Base-by-base conservation (phyloP, 1,284 basidiomycete genomes). In the Sporisorium iseilematis-ciliati region DNA sequence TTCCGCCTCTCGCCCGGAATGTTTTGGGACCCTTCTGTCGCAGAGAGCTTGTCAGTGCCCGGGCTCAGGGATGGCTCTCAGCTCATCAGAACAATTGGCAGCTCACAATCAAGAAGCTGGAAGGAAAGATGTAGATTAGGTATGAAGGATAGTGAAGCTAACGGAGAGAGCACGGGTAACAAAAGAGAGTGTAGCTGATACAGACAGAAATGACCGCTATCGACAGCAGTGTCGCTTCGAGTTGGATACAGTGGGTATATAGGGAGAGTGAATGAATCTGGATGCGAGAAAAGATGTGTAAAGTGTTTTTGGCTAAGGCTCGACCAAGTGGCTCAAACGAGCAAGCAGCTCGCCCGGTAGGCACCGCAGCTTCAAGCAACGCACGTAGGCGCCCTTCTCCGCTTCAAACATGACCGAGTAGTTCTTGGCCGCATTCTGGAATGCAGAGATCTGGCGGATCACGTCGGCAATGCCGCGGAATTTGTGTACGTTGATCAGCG, bases 401-500 rank as follows among this genome's bases (percentile, higher is more conserved):
- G 80, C 81, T 41, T 77, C 72, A 20, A 78, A 82, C 57, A 69
- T 61, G 42, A 51, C 55, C 25, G 58, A 21, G 63, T 80, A 83
- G 12, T 63, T 56, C 54, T 59, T 61, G 51, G 77, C 68, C 8
- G 75, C 65, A 14, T 57, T 60, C 57, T 83, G 81, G 65, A 83
- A 83, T 7, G 75, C 78, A 5, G 74, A 55, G 42, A 82, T 61
- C n/a, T 79, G 78, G 43, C 78, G 77, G 31, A 83, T 71, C 31
- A 71, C 77, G 21, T 71, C 52, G 7, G 79, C 80, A 21, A 74
- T 56, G 49, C 48, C 68, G 51, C 80, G 72, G 61, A 60, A 74
- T 63, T 83, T 83, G 80, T 65, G 75, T 52, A 82, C 60, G 54
- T 83, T 83, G 52, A 83, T 63, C 20, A 82, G 75, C 42, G 80